These are phyloP conservation scores for Orychophragmus violaceus DNA, from an alignment of 345 rosid species.

Conservation along the genomic window DNA sequence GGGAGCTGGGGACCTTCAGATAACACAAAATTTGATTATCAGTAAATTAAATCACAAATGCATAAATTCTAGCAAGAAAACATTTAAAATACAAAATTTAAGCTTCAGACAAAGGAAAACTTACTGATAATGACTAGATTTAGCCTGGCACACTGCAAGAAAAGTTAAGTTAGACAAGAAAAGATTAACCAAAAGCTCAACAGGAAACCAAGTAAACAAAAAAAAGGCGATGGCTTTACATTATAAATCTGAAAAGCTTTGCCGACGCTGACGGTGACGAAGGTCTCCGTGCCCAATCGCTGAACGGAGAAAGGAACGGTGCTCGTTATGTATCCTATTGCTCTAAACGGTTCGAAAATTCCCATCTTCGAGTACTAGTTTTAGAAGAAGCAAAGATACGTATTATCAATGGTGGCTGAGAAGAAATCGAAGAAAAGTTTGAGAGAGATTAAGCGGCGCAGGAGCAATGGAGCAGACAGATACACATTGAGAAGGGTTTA, in stretches of 20 bases:
- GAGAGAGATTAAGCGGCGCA: no score
- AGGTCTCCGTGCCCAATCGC: constrained; percentile 83
- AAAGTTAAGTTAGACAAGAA: background rate
- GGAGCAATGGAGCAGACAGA: no score
- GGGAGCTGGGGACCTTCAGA: constrained; percentile 75
- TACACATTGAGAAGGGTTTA: no score
- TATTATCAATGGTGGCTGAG: no score
- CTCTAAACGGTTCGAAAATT: constrained; percentile 87
- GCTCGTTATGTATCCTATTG: constrained; percentile 80
- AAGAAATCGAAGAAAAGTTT: no score
- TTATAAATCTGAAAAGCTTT: constrained; percentile 92
- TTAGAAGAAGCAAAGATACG: background rate
- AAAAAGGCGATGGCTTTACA: constrained; percentile 19
- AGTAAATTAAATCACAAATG: constrained; percentile 2
- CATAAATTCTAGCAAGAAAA: no score
- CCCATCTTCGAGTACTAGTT: constrained; percentile 45
- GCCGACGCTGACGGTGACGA: constrained; percentile 85
- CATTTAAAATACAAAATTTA: background rate
- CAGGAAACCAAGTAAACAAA: background rate
- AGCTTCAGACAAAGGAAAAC: constrained; percentile 1
- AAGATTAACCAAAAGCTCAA: background rate
- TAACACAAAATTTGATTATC: no score
- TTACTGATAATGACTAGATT: constrained; percentile 65
- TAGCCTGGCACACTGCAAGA: constrained; percentile 81
- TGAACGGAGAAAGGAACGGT: constrained; percentile 83